Conservation (phyloP, 2,329 filamentous ascomycete species). For the Exophiala bonariae region DNA sequence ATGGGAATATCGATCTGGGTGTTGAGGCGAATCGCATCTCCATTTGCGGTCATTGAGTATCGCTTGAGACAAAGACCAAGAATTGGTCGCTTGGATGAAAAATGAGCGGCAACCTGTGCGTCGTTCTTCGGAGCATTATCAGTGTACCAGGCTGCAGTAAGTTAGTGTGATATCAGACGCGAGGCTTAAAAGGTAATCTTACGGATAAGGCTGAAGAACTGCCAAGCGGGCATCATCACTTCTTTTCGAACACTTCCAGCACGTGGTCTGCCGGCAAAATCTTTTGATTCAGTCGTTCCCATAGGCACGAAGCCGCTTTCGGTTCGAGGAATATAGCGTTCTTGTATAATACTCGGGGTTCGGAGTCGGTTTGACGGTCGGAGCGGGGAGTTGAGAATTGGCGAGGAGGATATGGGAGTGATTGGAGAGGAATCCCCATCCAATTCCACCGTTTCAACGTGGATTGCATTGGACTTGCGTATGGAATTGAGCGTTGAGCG, state of each 20-base stretch:
- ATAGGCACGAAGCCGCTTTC: constrained; percentile 41
- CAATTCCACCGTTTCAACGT: constrained; percentile 46
- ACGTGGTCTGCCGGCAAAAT: constrained; percentile 30
- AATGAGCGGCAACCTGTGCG: constrained; percentile 83
- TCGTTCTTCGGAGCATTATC: constrained; percentile 65
- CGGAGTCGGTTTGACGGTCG: constrained; percentile 30
- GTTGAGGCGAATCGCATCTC: constrained; percentile 68
- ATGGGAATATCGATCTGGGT: constrained; percentile 91
- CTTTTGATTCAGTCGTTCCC: constrained; percentile 33
- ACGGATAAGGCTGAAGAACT: constrained; percentile 93
- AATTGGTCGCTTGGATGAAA: constrained; percentile 77
- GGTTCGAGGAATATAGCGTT: constrained; percentile 45
- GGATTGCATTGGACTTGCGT: constrained; percentile 37
- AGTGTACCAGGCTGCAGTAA: constrained; percentile 75
- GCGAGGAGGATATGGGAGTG: constrained; percentile 36
- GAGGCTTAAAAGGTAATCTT: constrained; percentile 39
- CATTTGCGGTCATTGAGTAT: constrained; percentile 73
- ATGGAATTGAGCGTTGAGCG: constrained; percentile 56
- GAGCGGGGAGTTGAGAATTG: constrained; percentile 30
- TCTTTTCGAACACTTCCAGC: constrained; percentile 64
- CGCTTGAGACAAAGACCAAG: constrained; percentile 91
- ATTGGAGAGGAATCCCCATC: constrained; percentile 27
- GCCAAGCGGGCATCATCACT: constrained; percentile 94
- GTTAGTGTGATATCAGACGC: constrained; percentile 36
- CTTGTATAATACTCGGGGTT: constrained; percentile 43